Conservation (phyloP, 805 yeast species). For the Saccharomycopsis sp. region DNA sequence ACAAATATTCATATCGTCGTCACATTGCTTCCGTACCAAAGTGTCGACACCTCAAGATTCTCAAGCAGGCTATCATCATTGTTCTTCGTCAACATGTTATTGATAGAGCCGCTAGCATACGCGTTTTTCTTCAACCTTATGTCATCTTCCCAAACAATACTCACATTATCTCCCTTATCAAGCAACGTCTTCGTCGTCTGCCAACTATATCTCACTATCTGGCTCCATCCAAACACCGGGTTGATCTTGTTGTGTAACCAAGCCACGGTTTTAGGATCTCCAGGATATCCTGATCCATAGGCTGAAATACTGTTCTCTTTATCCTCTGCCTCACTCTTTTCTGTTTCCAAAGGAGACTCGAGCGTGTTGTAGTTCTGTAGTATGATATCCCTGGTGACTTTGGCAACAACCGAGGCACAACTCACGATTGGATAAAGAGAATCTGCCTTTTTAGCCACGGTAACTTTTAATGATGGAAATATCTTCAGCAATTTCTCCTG, state of each 20-base stretch:
- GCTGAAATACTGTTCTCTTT: conserved; percentile 27
- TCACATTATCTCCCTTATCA: conserved; percentile 42
- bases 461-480: conserved; percentile 67
- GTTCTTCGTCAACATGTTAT: conserved; percentile 18
- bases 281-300: conserved; percentile 92
- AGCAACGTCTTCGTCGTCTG: conserved; percentile 79
- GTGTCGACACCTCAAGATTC: conserved; percentile 22
- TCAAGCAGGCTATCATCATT: conserved; percentile 16
- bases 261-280: conserved; percentile 77
- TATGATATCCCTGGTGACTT: conserved; percentile 82
- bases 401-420: conserved; percentile 93
- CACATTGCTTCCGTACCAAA: conserved; percentile 27
- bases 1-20: conserved; percentile 12
- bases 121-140: conserved; percentile 28
- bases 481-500: conserved; percentile 61
- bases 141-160: conserved; percentile 55
- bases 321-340: conserved; percentile 21
- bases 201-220: conserved; percentile 82
- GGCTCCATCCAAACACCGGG: conserved; percentile 80
- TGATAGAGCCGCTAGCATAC: conserved; percentile 23
- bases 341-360: conserved; percentile 26
- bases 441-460: conserved; percentile 94
- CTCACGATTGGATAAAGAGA: conserved; percentile 86
- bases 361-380: conserved; percentile 32
- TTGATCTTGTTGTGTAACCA: conserved; percentile 68